Evolutionary conservation across 495 filamentous ascomycete species (phyloP).

Genomic region (Talaromyces borbonicus): DNA sequence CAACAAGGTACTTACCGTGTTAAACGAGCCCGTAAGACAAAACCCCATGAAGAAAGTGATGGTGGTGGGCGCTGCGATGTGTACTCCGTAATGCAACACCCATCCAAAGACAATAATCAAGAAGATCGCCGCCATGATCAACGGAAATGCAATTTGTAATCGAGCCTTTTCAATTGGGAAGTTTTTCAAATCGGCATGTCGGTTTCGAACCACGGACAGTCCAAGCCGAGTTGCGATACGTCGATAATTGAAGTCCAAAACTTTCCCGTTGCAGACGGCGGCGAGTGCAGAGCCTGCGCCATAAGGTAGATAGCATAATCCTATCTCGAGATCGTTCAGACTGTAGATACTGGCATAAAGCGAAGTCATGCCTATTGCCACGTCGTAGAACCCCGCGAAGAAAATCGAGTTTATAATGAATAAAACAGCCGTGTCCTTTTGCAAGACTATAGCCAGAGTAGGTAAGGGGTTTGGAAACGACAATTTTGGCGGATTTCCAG

Average conservation of each 20-base stretch:
- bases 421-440: constrained; percentile 43
- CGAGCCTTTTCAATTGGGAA: constrained; percentile 32
- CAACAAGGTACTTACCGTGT: constrained; percentile 49
- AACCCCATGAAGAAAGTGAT: constrained; percentile 53
- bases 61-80: constrained; percentile 35
- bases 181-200: constrained; percentile 26
- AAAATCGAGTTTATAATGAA: constrained; percentile 34
- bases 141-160: constrained; percentile 20
- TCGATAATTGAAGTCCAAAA: constrained; percentile 42
- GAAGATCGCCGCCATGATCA: constrained; percentile 26
- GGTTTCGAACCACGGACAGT: constrained; percentile 33
- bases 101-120: constrained; percentile 29
- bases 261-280: constrained; percentile 76
- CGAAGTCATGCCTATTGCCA: constrained; percentile 24
- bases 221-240: constrained; percentile 23
- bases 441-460: constrained; percentile 39
- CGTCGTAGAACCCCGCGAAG: constrained; percentile 31
- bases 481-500: constrained; percentile 29
- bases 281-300: constrained; percentile 62
- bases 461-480: constrained; percentile 22
- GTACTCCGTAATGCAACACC: constrained; percentile 24
- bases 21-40: constrained; percentile 45
- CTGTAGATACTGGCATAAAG: constrained; percentile 21
- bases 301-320: constrained; percentile 28
- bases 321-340: constrained; percentile 27